Evolutionary conservation across 2,329 filamentous ascomycete genomes (phyloP).

Genomic region (Diplodia seriata): DNA sequence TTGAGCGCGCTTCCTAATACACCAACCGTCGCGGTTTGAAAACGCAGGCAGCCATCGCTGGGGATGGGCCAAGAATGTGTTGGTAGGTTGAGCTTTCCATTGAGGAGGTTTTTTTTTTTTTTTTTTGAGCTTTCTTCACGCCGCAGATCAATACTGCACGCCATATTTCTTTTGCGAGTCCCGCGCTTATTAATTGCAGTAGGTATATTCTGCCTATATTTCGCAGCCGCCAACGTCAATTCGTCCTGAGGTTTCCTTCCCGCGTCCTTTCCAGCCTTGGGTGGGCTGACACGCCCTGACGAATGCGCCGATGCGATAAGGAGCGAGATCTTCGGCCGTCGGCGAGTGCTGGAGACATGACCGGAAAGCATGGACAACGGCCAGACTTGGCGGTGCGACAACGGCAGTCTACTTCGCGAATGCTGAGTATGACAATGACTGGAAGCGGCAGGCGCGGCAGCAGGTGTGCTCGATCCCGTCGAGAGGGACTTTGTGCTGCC

Average conservation of each 20-base stretch:
- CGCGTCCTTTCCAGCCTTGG: background rate
- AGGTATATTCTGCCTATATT: background rate
- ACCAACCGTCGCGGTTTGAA: background rate
- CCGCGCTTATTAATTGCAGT: conserved; percentile 8
- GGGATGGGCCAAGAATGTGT: background rate
- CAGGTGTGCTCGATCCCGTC: background rate
- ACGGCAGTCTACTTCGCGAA: background rate
- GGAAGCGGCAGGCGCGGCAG: background rate
- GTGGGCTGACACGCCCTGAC: background rate
- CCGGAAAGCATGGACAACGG: conserved; percentile 8
- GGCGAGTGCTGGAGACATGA: conserved; percentile 16
- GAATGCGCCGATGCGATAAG: conserved; percentile 12
- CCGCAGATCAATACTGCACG: conserved; percentile 15
- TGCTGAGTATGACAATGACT: background rate
- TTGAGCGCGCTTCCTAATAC: conserved; percentile 13
- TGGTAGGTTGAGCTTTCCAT: background rate
- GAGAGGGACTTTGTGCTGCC: background rate
- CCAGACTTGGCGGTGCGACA: background rate
- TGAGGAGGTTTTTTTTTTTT: background rate
- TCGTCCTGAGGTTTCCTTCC: conserved; percentile 1
- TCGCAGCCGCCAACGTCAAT: conserved; percentile 12
- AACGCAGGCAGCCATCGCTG: background rate
- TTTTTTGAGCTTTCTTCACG: conserved; percentile 8
- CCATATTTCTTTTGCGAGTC: conserved; percentile 9
- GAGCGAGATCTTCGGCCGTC: conserved; percentile 7